Base-by-base conservation (phyloP, 805 yeast species). In the Kuraishia cidri region DNA sequence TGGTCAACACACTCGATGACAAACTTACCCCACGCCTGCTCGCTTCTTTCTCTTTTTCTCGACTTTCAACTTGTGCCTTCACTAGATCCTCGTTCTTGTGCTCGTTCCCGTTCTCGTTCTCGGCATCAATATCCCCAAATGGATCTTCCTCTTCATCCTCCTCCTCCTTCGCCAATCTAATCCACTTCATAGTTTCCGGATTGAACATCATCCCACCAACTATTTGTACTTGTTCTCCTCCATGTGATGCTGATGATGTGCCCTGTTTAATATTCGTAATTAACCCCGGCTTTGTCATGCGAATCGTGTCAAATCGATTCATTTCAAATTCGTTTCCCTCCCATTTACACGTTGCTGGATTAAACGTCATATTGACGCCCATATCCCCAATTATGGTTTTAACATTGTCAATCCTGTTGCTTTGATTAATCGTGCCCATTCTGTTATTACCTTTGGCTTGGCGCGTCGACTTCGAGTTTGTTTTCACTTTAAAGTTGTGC, bases 271-370 rank as follows among this genome's bases (percentile, higher is more conserved):
- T 20, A 10, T 20, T 20, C 23, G 23, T 18, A 26, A 55, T 49
- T 12, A 58, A 48, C 9, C 54, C 61, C 5, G 60, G 54, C 16
- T 45, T 39, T 31, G 40, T 39, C 22, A 30, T 38, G 20, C 36
- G 51, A 12, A 47, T 37, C 3, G 46, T 38, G 25, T 77, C 79
- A 47, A 78, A 78, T 26, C 64, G 58, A 22, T 61, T 43, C 30
- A 75, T 50, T 15, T 75, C 82, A 20, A 62, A 65, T 25, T 78
- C 80, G 43, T 78, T 77, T 4, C 84, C 84, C 43, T 72, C 78
- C 86, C 85, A 79, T 29, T 58, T 56, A 41, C 60, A 60, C 30
- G 63, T 57, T 11, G 52, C 51, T 1, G 77, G 66, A 41, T 79
- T 75, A 44, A 62, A 79, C 30, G 57, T 60, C 77, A 79, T 75